Percentiles rank a stretch among this genome's conserved stretches.
phyloP scores from a whole-genome alignment of 2,329 filamentous ascomycete species.

The Magnaporthiopsis poae region DNA sequence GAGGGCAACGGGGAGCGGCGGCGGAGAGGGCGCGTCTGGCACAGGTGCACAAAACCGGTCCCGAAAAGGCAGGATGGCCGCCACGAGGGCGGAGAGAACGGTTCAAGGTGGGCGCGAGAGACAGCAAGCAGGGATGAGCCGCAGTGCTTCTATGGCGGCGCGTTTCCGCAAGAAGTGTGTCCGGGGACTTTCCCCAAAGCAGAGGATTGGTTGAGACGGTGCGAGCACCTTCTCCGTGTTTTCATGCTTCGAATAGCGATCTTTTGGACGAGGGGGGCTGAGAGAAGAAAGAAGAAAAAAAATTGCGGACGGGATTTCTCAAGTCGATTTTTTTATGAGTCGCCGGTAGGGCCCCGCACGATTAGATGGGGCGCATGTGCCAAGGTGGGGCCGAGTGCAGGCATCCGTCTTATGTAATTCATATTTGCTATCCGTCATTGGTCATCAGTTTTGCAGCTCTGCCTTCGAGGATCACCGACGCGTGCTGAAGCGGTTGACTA shows the following conservation, averaged over 20 bases:
- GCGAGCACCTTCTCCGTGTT: constrained; percentile 52
- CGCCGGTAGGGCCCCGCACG: background rate
- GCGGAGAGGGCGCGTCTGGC: background rate
- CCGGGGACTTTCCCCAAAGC: constrained; percentile 99
- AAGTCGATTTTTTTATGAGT: background rate
- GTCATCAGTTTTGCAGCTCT: background rate
- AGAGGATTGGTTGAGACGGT: constrained; percentile 25
- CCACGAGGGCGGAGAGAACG: constrained; percentile 18
- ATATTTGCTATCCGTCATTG: background rate
- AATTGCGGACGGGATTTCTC: background rate
- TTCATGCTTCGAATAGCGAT: constrained; percentile 97
- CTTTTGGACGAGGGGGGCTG: constrained; percentile 89
- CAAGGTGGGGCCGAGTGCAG: background rate
- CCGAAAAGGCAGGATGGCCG: constrained; percentile 20
- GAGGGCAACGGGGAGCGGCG: constrained; percentile 31
- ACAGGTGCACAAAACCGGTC: constrained; percentile 16
- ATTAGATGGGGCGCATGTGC: background rate
- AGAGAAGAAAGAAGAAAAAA: constrained; percentile 25
- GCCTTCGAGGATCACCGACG: constrained; percentile 4
- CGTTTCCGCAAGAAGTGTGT: constrained; percentile 85
- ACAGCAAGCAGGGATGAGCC: constrained; percentile 65
- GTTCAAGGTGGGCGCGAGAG: constrained; percentile 26
- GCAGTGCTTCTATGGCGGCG: constrained; percentile 99
- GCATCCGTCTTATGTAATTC: background rate
- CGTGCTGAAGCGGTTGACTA: background rate